Conservation (phyloP, 2,329 filamentous ascomycete species). For the Sporothrix sp. region DNA sequence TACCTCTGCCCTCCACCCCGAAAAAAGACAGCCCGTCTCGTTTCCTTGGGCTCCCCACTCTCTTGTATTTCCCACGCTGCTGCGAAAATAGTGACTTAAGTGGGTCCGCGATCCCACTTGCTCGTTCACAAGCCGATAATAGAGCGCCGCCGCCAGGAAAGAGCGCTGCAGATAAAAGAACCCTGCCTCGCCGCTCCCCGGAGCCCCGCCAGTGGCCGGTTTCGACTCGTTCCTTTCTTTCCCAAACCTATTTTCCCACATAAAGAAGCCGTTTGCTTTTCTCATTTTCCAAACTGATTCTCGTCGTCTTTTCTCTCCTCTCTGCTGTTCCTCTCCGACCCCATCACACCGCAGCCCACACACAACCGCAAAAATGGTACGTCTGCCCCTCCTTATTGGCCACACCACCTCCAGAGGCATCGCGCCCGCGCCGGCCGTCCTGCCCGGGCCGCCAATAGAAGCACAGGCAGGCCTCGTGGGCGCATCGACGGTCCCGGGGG, state of each 20-base stretch:
- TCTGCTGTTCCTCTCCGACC: background rate
- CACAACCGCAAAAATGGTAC: slow-evolving; percentile 16
- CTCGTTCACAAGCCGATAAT: slow-evolving; percentile 12
- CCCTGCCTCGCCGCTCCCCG: slow-evolving; percentile 14
- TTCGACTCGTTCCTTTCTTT: slow-evolving; percentile 3
- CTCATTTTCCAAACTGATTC: slow-evolving; percentile 3
- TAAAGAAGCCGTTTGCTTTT: slow-evolving; percentile 11
- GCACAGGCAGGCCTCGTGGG: too few relatives aligned
- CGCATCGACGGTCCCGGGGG: too few relatives aligned
- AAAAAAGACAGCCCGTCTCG: slow-evolving; percentile 7
- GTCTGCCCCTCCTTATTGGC: slow-evolving; percentile 9
- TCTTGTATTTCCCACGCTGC: slow-evolving; percentile 10
- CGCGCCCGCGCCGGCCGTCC: background rate
- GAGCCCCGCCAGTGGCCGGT: slow-evolving; percentile 12
- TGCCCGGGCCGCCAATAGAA: background rate
- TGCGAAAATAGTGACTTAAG: background rate
- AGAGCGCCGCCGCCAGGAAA: slow-evolving; percentile 7
- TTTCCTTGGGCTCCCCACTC: slow-evolving; percentile 12
- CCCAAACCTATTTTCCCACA: slow-evolving; percentile 10
- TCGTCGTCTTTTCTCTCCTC: background rate
- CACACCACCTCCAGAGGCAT: background rate
- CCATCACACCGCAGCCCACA: slow-evolving; percentile 5
- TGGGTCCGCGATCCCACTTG: slow-evolving; percentile 9
- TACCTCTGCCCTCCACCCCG: slow-evolving; percentile 8
- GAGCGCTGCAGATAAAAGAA: slow-evolving; percentile 13